Percentiles rank a stretch among this genome's conserved stretches.
Conservation (phyloP, 345 rosid species). For the Dovyalis caffra region DNA sequence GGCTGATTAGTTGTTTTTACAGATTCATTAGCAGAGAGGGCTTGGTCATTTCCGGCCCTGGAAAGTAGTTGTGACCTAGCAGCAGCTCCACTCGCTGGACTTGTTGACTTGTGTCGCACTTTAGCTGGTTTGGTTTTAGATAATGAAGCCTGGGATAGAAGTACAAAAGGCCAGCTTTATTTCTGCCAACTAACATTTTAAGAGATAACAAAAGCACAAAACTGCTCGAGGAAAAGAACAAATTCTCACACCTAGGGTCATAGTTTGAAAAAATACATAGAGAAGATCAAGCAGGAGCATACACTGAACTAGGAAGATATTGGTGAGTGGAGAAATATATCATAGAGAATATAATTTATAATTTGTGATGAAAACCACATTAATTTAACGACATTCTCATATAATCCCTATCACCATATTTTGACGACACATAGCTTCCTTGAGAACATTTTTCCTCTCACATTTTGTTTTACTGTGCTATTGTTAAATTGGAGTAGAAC, state of each 20-base stretch:
- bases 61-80: constrained; percentile 25
- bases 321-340: not conserved
- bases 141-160: constrained; percentile 27
- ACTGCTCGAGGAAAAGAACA: not conserved
- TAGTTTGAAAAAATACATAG: not conserved
- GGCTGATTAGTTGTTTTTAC: not conserved
- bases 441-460: not conserved
- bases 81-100: constrained; percentile 25
- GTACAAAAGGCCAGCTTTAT: not conserved
- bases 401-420: not conserved
- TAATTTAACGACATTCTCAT: not conserved
- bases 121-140: constrained; percentile 28
- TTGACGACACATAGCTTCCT: not conserved
- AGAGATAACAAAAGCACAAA: not conserved
- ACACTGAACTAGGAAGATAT: not conserved
- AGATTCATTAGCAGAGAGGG: constrained; percentile 13
- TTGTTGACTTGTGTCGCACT: constrained; percentile 18
- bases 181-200: not conserved
- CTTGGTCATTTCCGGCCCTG: constrained; percentile 24
- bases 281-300: no score
- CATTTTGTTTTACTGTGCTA: not conserved
- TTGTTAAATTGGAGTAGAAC: not conserved
- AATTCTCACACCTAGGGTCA: not conserved
- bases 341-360: not conserved
- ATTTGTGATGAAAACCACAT: not conserved